Conservation (phyloP, 768 basidiomycete species). For the Pleurotus giganteus region DNA sequence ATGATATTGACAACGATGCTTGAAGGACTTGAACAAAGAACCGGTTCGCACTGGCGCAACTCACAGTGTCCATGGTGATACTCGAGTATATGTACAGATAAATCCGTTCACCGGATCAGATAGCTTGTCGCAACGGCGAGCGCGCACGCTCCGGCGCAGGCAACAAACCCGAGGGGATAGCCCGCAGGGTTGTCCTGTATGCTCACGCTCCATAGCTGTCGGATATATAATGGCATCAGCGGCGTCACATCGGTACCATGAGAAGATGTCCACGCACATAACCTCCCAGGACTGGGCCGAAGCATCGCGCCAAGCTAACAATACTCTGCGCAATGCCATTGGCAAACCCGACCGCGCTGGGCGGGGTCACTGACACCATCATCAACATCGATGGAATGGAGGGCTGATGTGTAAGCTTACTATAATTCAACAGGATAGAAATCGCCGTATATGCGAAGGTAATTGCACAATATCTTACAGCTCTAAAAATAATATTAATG, state of each 20-base stretch:
- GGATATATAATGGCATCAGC: constrained; percentile 14
- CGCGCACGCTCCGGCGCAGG: constrained; percentile 59
- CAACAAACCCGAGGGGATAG: constrained; percentile 73
- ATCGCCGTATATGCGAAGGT: constrained; percentile 92
- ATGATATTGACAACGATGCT: background rate
- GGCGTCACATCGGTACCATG: constrained; percentile 3
- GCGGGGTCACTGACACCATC: constrained; percentile 75
- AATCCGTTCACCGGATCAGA: constrained; percentile 55
- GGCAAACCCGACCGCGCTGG: constrained; percentile 82
- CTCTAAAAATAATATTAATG: constrained; percentile 41
- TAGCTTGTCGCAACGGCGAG: constrained; percentile 69
- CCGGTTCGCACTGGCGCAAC: background rate
- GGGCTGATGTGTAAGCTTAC: constrained; percentile 37
- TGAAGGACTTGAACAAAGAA: constrained; percentile 10
- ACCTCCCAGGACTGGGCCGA: constrained; percentile 84
- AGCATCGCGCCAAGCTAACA: constrained; percentile 88
- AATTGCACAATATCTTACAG: constrained; percentile 81
- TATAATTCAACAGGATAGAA: constrained; percentile 84
- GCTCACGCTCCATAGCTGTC: constrained; percentile 72
- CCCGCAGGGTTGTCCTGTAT: constrained; percentile 67
- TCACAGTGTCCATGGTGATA: constrained; percentile 6
- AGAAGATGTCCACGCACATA: constrained; percentile 48
- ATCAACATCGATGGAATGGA: background rate
- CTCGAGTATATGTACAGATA: background rate
- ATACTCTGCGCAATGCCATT: constrained; percentile 97